Conservation (phyloP, 2,329 filamentous ascomycete genomes). For the Ascochyta fabae region DNA sequence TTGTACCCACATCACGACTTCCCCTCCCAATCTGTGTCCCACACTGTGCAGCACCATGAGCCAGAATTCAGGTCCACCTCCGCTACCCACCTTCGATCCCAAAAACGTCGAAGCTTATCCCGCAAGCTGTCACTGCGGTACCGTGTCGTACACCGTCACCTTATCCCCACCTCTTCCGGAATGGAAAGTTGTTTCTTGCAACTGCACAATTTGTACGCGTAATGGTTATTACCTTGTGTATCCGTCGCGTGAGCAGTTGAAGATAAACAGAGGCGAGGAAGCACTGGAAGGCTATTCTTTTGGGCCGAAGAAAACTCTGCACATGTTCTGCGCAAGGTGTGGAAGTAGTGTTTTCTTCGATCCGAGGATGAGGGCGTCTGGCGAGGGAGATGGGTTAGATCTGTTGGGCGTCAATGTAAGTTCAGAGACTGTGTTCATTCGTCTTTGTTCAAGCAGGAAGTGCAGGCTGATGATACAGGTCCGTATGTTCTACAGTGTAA, state of each 20-base stretch:
- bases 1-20: not conserved
- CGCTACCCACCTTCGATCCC: constrained; percentile 25
- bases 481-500: constrained; percentile 39
- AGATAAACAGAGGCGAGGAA: constrained; percentile 35
- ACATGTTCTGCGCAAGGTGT: constrained; percentile 39
- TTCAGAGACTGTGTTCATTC: not conserved
- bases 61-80: constrained; percentile 8
- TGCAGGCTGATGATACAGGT: constrained; percentile 15
- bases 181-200: constrained; percentile 57
- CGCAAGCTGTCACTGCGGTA: constrained; percentile 62
- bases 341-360: constrained; percentile 40
- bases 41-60: constrained; percentile 22
- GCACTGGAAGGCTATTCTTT: constrained; percentile 33
- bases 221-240: constrained; percentile 60
- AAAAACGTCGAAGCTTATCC: constrained; percentile 51
- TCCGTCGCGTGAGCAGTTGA: constrained; percentile 30
- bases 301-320: constrained; percentile 31
- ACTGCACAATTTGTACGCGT: constrained; percentile 61
- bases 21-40: not conserved
- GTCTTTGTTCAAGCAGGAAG: not conserved
- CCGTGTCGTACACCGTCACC: constrained; percentile 56
- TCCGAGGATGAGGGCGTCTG: constrained; percentile 32
- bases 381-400: constrained; percentile 23
- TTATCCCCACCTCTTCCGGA: constrained; percentile 58
- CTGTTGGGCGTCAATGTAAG: constrained; percentile 39